These are phyloP conservation scores for Candida michaelii DNA, from an alignment of 805 yeast species.

Conservation along the genomic window DNA sequence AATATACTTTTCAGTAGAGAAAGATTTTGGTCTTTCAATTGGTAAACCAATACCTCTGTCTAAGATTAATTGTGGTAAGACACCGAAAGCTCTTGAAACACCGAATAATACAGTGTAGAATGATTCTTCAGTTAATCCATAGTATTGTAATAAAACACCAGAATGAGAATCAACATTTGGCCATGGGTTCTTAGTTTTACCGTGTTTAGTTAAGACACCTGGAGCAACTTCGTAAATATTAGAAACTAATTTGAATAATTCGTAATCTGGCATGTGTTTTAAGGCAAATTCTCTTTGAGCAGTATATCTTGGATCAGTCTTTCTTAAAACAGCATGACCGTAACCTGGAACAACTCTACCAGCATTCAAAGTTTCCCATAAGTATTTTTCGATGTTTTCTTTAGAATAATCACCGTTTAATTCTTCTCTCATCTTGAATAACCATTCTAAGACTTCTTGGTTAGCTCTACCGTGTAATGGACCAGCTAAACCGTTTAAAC, in stretches of 20 bases:
- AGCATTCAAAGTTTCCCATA: conserved; percentile 69
- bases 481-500: conserved; percentile 81
- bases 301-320: conserved; percentile 77
- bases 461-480: conserved; percentile 85
- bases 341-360: conserved; percentile 86
- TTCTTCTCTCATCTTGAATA: conserved; percentile 61
- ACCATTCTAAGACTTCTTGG: conserved; percentile 79
- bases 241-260: conserved; percentile 64
- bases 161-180: conserved; percentile 83
- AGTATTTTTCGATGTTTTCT: conserved; percentile 58
- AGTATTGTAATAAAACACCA: conserved; percentile 77
- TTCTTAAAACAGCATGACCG: conserved; percentile 84
- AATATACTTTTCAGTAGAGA: conserved; percentile 90
- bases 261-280: conserved; percentile 60
- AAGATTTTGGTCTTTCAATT: conserved; percentile 82
- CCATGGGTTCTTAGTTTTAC: conserved; percentile 83
- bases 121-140: conserved; percentile 69
- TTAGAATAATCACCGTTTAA: conserved; percentile 60
- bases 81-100: conserved; percentile 79
- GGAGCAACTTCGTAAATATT: conserved; percentile 72
- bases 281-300: conserved; percentile 72
- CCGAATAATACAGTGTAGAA: conserved; percentile 83
- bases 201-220: conserved; percentile 70
- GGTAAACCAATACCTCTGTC: conserved; percentile 78
- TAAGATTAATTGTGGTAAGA: conserved; percentile 74